phyloP scores from a whole-genome alignment of 495 filamentous ascomycete species.

The Aspergillus incahuasiensis region DNA sequence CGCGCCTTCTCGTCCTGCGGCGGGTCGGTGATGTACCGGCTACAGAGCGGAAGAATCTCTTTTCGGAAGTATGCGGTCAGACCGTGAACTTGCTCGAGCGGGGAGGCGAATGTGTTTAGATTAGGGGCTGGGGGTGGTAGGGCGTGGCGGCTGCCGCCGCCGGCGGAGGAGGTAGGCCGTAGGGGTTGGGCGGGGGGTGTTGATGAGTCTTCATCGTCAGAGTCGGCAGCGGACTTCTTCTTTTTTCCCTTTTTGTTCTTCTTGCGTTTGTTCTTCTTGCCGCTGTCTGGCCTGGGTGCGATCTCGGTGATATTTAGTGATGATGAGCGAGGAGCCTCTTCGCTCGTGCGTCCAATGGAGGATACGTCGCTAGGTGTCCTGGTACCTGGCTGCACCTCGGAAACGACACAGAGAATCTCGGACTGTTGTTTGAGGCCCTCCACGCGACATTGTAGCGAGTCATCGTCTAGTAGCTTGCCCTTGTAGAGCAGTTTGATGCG shows the following conservation, averaged over 20 bases:
- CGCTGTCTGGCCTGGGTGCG: constrained; percentile 5
- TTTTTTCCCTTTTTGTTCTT: constrained; percentile 13
- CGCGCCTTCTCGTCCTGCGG: constrained; percentile 67
- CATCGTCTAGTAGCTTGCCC: constrained; percentile 68
- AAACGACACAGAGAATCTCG: constrained; percentile 65
- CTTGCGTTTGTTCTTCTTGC: constrained; percentile 32
- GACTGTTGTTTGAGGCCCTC: constrained; percentile 78
- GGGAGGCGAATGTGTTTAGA: constrained; percentile 30
- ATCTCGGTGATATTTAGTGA: constrained; percentile 1
- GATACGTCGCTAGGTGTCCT: constrained; percentile 46
- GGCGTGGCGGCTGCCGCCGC: constrained; percentile 6
- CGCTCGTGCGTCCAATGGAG: constrained; percentile 32
- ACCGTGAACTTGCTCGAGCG: constrained; percentile 67
- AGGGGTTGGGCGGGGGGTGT: constrained; percentile 13
- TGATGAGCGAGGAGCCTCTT: constrained; percentile 15
- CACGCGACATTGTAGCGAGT: constrained; percentile 56
- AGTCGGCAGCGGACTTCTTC: constrained; percentile 21
- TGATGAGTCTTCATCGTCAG: constrained; percentile 11
- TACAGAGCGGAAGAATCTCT: constrained; percentile 62
- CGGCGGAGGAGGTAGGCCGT: constrained; percentile 14
- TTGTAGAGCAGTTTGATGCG: constrained; percentile 76
- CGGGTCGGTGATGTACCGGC: constrained; percentile 57
- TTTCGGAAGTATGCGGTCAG: constrained; percentile 62
- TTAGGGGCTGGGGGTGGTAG: constrained; percentile 36
- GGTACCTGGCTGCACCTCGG: constrained; percentile 43